Percentiles rank a stretch among this genome's conserved stretches.
These are phyloP conservation scores for Inga oerstediana DNA, from an alignment of 306 rosid genomes.

Conservation along the genomic window DNA sequence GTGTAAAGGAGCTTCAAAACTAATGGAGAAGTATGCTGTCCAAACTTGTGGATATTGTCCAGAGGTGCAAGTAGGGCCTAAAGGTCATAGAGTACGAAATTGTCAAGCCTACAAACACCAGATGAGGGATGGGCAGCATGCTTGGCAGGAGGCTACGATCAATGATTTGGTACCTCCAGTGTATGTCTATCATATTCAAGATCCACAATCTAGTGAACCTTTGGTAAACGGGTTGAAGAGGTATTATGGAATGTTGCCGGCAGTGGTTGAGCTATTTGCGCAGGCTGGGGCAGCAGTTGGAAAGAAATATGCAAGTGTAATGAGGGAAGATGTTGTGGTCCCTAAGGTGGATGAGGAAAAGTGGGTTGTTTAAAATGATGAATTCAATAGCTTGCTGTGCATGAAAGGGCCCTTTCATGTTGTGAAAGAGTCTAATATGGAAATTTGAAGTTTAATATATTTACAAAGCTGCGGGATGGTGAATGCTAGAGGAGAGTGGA, in stretches of 20 bases:
- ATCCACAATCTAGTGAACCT: slow-evolving; percentile 44
- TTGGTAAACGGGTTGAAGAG: slow-evolving; percentile 58
- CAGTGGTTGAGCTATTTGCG: slow-evolving; percentile 72
- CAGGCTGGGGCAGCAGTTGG: slow-evolving; percentile 57
- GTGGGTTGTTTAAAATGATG: slow-evolving; percentile 53
- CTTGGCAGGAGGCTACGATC: slow-evolving; percentile 73
- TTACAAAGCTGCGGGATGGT: not conserved
- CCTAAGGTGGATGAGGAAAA: slow-evolving; percentile 65
- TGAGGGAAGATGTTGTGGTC: slow-evolving; percentile 67
- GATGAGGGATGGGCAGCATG: slow-evolving; percentile 88
- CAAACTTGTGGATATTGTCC: slow-evolving; percentile 82
- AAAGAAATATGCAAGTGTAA: slow-evolving; percentile 43
- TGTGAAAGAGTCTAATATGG: not conserved
- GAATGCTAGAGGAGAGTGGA: not conserved
- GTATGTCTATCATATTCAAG: slow-evolving; percentile 62
- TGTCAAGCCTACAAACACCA: slow-evolving; percentile 79
- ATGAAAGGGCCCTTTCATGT: slow-evolving; percentile 19
- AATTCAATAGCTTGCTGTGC: not conserved
- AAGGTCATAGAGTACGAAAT: slow-evolving; percentile 69
- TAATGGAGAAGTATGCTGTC: slow-evolving; percentile 58
- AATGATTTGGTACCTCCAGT: slow-evolving; percentile 64
- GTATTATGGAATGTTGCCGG: slow-evolving; percentile 71
- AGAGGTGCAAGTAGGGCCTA: slow-evolving; percentile 81
- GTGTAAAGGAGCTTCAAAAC: slow-evolving; percentile 57
- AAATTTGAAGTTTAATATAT: not conserved